Conservation (phyloP, 805 yeast species). For the Saccharomycopsis microspora region DNA sequence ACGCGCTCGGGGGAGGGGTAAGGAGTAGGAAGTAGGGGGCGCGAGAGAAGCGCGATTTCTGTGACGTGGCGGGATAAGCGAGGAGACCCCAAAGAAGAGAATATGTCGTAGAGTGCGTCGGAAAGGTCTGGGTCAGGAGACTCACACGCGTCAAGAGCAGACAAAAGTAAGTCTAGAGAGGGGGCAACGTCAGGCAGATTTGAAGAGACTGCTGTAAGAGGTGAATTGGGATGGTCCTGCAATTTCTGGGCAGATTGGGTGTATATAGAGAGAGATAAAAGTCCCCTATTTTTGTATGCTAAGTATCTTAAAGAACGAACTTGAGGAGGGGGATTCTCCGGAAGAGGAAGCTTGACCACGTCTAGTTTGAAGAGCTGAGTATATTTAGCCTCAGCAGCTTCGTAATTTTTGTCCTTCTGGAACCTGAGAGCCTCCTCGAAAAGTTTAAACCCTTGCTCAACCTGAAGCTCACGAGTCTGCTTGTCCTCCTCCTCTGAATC, state of each 20-base stretch:
- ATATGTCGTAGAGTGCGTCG: no score
- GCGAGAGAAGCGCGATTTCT: no score
- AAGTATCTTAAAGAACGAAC: conserved; percentile 66
- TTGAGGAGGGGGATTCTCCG: conserved; percentile 41
- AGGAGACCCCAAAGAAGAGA: no score
- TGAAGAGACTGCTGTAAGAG: no score
- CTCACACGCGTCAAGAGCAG: no score
- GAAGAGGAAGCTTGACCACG: conserved; percentile 39
- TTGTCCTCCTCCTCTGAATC: conserved; percentile 38
- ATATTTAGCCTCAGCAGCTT: conserved; percentile 43
- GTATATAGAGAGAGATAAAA: no score
- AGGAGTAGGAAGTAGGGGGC: no score
- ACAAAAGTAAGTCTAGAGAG: no score
- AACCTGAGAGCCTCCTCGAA: conserved; percentile 59
- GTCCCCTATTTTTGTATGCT: conserved; percentile 71
- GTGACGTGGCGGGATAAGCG: no score
- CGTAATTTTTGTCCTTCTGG: conserved; percentile 41
- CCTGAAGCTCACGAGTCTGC: conserved; percentile 83
- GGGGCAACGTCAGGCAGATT: no score
- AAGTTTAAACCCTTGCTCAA: conserved; percentile 70
- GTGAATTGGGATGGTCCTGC: not conserved
- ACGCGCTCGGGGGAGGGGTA: no score
- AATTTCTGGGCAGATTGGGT: not conserved
- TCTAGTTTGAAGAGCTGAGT: conserved; percentile 55
- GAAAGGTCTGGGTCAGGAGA: no score